Evolutionary conservation across 2,329 filamentous ascomycete genomes (phyloP).

Genomic region (Ascocoryne sarcoides): DNA sequence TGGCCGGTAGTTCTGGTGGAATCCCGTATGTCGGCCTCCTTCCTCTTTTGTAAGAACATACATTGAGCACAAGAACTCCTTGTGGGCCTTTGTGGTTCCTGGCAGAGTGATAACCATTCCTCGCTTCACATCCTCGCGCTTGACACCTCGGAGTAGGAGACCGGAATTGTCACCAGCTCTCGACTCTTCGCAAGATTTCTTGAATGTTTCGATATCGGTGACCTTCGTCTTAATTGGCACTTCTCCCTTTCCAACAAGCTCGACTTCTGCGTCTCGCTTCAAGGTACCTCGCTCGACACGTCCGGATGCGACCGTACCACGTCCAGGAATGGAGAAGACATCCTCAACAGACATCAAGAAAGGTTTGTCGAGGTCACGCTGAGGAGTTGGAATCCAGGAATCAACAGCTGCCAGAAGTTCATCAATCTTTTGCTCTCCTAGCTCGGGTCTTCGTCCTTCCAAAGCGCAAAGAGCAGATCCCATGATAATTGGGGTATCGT

Average conservation of each 20-base stretch:
- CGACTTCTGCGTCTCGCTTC: slow-evolving; percentile 90
- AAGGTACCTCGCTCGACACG: slow-evolving; percentile 93
- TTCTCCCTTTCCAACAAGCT: slow-evolving; percentile 80
- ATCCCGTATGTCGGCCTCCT: slow-evolving; percentile 93
- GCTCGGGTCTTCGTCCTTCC: slow-evolving; percentile 76
- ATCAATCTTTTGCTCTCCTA: slow-evolving; percentile 81
- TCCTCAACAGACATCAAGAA: slow-evolving; percentile 99
- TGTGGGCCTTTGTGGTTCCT: slow-evolving; percentile 75
- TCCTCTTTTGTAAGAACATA: slow-evolving; percentile 98
- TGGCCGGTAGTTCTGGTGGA: slow-evolving; percentile 92
- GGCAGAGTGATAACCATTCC: slow-evolving; percentile 91
- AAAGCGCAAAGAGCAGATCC: slow-evolving; percentile 93
- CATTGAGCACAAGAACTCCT: slow-evolving; percentile 88
- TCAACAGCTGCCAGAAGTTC: slow-evolving; percentile 87
- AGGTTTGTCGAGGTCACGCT: slow-evolving; percentile 92
- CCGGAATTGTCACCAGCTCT: slow-evolving; percentile 97
- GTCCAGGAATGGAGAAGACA: slow-evolving; percentile 81
- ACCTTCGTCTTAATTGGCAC: slow-evolving; percentile 95
- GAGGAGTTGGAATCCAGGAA: slow-evolving; percentile 89
- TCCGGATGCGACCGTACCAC: slow-evolving; percentile 93
- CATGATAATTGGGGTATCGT: slow-evolving; percentile 94
- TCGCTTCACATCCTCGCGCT: slow-evolving; percentile 87
- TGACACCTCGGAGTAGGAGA: slow-evolving; percentile 88
- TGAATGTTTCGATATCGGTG: slow-evolving; percentile 99
- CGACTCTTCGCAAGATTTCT: slow-evolving; percentile 97